Percentiles rank a stretch among this genome's conserved stretches.
Evolutionary conservation across 2,329 filamentous ascomycete species (phyloP).

Genomic region (Fusarium humuli): DNA sequence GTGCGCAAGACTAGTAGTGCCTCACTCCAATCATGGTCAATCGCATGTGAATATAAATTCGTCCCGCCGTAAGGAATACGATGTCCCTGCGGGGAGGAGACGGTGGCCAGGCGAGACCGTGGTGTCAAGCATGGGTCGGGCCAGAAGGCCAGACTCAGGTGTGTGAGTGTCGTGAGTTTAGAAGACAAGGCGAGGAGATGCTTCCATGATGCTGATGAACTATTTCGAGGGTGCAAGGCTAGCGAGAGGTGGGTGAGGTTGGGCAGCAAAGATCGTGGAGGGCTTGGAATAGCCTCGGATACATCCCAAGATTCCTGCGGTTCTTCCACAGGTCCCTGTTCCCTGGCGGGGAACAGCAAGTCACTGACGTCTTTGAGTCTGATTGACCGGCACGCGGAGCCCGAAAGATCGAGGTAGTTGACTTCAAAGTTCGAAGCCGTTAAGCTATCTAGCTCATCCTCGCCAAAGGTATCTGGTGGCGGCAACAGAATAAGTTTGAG

Average conservation of each 20-base stretch:
- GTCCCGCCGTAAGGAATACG: conserved; percentile 66
- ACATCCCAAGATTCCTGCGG: conserved; percentile 67
- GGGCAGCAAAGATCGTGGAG: conserved; percentile 60
- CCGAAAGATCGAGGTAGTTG: conserved; percentile 65
- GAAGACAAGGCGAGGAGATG: conserved; percentile 66
- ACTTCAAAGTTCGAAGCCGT: conserved; percentile 52
- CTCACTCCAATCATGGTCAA: conserved; percentile 71
- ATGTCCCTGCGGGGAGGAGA: conserved; percentile 58
- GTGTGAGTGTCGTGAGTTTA: conserved; percentile 66
- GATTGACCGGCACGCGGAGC: conserved; percentile 63
- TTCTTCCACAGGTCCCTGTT: conserved; percentile 37
- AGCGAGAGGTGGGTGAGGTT: conserved; percentile 72
- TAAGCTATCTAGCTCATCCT: conserved; percentile 46
- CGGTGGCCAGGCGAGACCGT: conserved; percentile 61
- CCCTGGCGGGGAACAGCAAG: conserved; percentile 59
- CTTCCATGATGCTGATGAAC: conserved; percentile 64
- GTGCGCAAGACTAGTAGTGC: conserved; percentile 66
- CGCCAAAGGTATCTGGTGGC: conserved; percentile 44
- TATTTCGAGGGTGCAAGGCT: conserved; percentile 56
- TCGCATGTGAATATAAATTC: conserved; percentile 66
- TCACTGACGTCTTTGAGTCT: conserved; percentile 64
- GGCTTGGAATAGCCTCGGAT: conserved; percentile 48
- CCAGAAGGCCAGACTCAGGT: conserved; percentile 72
- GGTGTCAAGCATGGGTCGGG: conserved; percentile 69
- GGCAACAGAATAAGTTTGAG: conserved; percentile 60